phyloP scores from a whole-genome alignment of 2,329 filamentous ascomycete species.

The Rosellinia necatrix region DNA sequence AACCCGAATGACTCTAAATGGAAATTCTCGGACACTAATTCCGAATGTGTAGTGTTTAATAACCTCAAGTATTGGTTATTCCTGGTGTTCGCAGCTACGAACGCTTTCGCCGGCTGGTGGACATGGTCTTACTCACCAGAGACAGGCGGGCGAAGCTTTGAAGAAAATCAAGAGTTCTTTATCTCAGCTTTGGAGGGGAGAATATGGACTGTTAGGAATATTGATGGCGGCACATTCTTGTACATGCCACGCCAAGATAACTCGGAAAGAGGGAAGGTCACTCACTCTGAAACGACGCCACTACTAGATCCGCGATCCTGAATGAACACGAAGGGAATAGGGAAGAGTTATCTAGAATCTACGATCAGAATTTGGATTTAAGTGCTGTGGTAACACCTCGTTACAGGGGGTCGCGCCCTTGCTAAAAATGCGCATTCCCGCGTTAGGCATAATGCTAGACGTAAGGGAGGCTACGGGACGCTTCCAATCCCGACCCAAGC shows the following conservation, averaged over 20 bases:
- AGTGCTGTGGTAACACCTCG: too few species aligned
- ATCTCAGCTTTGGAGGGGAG: conserved; percentile 53
- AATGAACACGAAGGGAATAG: too few species aligned
- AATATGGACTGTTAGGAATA: conserved; percentile 58
- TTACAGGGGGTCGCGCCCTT: too few species aligned
- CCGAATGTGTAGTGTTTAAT: conserved; percentile 51
- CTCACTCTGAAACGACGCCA: conserved; percentile 16
- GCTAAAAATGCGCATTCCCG: too few species aligned
- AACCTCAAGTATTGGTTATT: conserved; percentile 63
- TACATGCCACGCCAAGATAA: conserved; percentile 30
- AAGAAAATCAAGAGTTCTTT: conserved; percentile 65
- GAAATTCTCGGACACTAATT: not conserved
- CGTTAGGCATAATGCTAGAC: too few species aligned
- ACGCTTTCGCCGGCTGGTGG: conserved; percentile 58
- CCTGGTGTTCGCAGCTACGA: conserved; percentile 59
- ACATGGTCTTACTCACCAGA: conserved; percentile 58
- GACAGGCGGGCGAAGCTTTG: conserved; percentile 61
- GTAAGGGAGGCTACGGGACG: too few species aligned
- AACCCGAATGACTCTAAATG: not conserved
- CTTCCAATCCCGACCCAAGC: too few species aligned
- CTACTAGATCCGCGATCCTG: conserved; percentile 8
- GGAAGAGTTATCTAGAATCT: too few species aligned
- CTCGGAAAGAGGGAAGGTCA: conserved; percentile 13
- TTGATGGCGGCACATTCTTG: conserved; percentile 55
- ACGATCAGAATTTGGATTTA: too few species aligned